Conservation (phyloP, 2,329 filamentous ascomycete species). For the Botrytis cinerea region DNA sequence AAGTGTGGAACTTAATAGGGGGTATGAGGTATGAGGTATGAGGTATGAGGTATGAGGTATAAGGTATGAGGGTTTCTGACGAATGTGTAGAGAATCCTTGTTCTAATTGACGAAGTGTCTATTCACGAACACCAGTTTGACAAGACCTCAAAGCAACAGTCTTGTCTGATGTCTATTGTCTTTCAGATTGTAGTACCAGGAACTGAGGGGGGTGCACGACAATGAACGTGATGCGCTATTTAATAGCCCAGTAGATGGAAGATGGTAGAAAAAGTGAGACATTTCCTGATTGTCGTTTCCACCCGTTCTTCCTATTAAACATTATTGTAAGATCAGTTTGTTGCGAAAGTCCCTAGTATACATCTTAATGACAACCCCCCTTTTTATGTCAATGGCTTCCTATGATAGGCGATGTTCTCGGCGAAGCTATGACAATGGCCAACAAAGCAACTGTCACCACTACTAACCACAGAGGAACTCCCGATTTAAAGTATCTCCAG, state of each 20-base stretch:
- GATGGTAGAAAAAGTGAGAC: no score
- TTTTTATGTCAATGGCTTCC: not conserved
- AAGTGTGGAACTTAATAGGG: not conserved
- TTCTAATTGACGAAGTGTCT: not conserved
- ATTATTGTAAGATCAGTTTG: not conserved
- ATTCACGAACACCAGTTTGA: not conserved
- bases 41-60: not conserved
- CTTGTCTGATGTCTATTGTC: not conserved
- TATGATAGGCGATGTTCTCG: not conserved
- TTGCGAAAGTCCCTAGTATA: not conserved
- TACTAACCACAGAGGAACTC: not conserved
- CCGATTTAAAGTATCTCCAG: slow-evolving; percentile 1
- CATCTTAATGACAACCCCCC: not conserved
- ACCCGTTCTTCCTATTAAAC: not conserved
- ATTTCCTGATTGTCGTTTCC: not conserved
- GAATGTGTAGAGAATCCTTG: not conserved
- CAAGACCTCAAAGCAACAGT: not conserved
- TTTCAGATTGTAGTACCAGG: not conserved
- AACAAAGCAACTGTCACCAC: slow-evolving; percentile 9
- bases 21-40: not conserved
- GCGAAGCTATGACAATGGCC: slow-evolving; percentile 6
- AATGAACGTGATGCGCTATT: not conserved
- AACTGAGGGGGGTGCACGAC: not conserved
- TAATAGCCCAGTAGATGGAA: not conserved
- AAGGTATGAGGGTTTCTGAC: not conserved